Percentiles rank a stretch among this genome's conserved stretches.
Conservation (phyloP, 2,329 filamentous ascomycete species). For the Fusarium tjaetaba region DNA sequence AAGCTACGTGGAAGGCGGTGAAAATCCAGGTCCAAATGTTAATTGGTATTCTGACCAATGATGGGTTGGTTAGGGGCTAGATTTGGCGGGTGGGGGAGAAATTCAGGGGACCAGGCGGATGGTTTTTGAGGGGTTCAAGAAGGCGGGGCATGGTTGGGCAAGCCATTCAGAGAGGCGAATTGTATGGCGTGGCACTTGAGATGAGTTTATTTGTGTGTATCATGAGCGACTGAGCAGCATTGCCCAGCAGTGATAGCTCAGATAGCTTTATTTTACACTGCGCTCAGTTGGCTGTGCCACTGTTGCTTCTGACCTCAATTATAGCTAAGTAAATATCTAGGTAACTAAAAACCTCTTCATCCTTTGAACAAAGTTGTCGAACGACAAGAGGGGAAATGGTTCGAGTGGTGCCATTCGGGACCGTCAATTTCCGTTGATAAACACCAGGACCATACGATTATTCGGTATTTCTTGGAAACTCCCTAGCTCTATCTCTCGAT, state of each 20-base stretch:
- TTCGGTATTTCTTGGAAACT: slow-evolving; percentile 40
- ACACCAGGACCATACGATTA: slow-evolving; percentile 42
- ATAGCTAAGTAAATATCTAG: too few species aligned
- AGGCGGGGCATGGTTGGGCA: slow-evolving; percentile 28
- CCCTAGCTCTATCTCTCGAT: background rate
- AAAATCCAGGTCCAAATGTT: slow-evolving; percentile 28
- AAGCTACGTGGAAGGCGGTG: slow-evolving; percentile 44
- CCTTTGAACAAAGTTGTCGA: slow-evolving; percentile 8
- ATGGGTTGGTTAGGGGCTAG: slow-evolving; percentile 24
- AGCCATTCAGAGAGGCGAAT: slow-evolving; percentile 30
- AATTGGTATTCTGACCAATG: slow-evolving; percentile 18
- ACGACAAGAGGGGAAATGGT: slow-evolving; percentile 34
- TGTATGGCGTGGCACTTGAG: slow-evolving; percentile 31
- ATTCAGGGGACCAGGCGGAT: slow-evolving; percentile 30
- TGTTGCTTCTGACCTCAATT: too few species aligned
- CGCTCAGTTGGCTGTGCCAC: background rate
- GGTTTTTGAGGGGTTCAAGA: slow-evolving; percentile 36
- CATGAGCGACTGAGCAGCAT: background rate
- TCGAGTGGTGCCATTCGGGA: slow-evolving; percentile 41
- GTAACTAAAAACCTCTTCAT: too few species aligned
- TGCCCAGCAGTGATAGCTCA: background rate
- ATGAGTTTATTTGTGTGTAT: background rate
- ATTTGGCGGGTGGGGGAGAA: slow-evolving; percentile 12
- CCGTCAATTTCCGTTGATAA: slow-evolving; percentile 35
- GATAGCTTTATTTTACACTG: background rate